Evolutionary conservation across 2,329 filamentous ascomycete genomes (phyloP).

Genomic region (Claviceps monticola): DNA sequence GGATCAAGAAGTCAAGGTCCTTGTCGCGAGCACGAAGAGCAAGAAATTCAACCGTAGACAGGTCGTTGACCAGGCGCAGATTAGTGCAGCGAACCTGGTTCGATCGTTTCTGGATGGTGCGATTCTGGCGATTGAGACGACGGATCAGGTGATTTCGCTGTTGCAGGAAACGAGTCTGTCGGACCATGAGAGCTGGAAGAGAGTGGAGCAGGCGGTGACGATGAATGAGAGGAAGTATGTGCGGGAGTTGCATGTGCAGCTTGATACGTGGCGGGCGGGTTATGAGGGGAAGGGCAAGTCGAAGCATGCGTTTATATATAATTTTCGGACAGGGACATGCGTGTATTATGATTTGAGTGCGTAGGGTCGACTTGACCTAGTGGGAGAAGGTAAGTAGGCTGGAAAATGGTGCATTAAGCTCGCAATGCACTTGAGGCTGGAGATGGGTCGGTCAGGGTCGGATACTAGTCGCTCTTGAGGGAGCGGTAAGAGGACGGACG

Average conservation of each 20-base stretch:
- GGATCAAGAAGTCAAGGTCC: slow-evolving; percentile 68
- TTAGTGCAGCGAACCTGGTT: slow-evolving; percentile 45
- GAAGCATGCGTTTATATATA: slow-evolving; percentile 77
- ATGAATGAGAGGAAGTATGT: slow-evolving; percentile 71
- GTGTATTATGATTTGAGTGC: slow-evolving; percentile 68
- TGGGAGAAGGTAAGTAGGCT: too few relatives aligned
- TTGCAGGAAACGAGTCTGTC: slow-evolving; percentile 62
- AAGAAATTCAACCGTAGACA: slow-evolving; percentile 85
- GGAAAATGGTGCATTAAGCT: too few relatives aligned
- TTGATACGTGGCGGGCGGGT: slow-evolving; percentile 47
- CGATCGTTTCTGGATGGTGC: slow-evolving; percentile 62
- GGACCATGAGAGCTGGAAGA: slow-evolving; percentile 73
- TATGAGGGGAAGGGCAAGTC: slow-evolving; percentile 40
- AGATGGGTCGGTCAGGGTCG: too few relatives aligned
- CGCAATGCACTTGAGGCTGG: too few relatives aligned
- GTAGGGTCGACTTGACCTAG: slow-evolving; percentile 10
- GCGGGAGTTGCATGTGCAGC: slow-evolving; percentile 65
- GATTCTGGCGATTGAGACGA: slow-evolving; percentile 76
- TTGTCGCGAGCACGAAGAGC: slow-evolving; percentile 66
- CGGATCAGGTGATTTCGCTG: slow-evolving; percentile 66
- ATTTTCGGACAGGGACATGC: slow-evolving; percentile 72
- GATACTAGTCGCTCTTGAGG: too few relatives aligned
- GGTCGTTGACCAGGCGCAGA: slow-evolving; percentile 68
- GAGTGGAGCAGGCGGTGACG: slow-evolving; percentile 63
- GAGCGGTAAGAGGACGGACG: too few relatives aligned